phyloP scores from a whole-genome alignment of 2,329 filamentous ascomycete species.

The Trichophyton mentagrophytes region DNA sequence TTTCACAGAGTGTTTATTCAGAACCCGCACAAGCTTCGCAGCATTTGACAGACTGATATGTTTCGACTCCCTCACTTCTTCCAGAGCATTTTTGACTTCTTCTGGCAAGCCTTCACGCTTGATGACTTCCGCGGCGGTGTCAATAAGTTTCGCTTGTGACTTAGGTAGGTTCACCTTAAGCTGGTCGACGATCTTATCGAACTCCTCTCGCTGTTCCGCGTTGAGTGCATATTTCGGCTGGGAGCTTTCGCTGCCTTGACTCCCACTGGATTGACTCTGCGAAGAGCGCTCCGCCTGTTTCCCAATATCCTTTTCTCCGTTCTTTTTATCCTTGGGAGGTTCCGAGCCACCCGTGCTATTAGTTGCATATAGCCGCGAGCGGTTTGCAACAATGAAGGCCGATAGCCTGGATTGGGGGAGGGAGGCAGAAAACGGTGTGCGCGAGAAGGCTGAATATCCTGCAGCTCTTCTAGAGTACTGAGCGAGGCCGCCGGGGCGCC shows the following conservation, averaged over 20 bases:
- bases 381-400: conserved; percentile 23
- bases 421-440: conserved; percentile 30
- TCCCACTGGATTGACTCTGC: conserved; percentile 10
- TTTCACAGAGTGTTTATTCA: conserved; percentile 44
- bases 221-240: conserved; percentile 37
- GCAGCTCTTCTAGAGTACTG: conserved; percentile 47
- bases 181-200: conserved; percentile 45
- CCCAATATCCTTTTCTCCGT: conserved; percentile 20
- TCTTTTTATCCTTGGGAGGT: conserved; percentile 28
- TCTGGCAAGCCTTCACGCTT: conserved; percentile 56
- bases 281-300: conserved; percentile 18
- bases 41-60: conserved; percentile 42
- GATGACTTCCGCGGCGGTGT: conserved; percentile 49
- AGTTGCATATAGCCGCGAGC: conserved; percentile 32
- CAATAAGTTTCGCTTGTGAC: conserved; percentile 47
- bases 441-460: conserved; percentile 40
- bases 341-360: conserved; percentile 34
- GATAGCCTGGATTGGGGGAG: conserved; percentile 28
- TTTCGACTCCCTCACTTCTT: conserved; percentile 39
- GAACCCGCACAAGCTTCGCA: conserved; percentile 47
- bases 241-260: conserved; percentile 18
- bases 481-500: conserved; percentile 54
- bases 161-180: conserved; percentile 49
- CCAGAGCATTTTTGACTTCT: conserved; percentile 53
- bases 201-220: conserved; percentile 42